Conservation (phyloP, 352 stramenopile species). For the Globisporangium irregulare region DNA sequence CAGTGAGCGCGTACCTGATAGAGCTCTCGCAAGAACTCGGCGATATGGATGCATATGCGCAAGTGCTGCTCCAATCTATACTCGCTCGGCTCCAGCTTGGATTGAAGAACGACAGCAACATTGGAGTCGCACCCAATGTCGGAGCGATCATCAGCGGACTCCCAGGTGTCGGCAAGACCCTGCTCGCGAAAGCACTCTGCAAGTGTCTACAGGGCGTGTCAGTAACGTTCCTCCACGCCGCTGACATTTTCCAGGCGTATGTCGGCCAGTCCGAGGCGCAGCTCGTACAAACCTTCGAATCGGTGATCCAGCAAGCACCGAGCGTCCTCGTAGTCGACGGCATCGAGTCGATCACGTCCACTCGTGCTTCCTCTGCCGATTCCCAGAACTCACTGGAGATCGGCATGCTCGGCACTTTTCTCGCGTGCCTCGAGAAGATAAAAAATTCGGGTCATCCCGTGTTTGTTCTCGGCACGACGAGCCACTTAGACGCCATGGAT, state of each 20-base stretch:
- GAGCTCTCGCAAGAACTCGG: constrained; percentile 37
- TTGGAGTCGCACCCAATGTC: constrained; percentile 28
- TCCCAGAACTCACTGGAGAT: constrained; percentile 66
- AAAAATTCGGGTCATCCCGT: constrained; percentile 36
- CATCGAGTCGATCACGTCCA: constrained; percentile 84
- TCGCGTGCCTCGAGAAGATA: constrained; percentile 83
- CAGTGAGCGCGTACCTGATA: constrained; percentile 24
- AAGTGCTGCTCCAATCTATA: constrained; percentile 37
- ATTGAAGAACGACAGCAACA: not conserved
- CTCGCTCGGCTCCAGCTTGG: constrained; percentile 25
- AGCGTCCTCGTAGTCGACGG: constrained; percentile 88
- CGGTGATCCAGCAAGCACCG: constrained; percentile 36
- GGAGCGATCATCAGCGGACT: constrained; percentile 67
- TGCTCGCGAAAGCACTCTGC: constrained; percentile 43
- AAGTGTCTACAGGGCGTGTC: constrained; percentile 31
- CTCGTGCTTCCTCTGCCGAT: constrained; percentile 51
- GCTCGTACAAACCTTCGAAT: constrained; percentile 62
- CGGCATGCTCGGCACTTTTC: constrained; percentile 77
- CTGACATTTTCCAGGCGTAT: constrained; percentile 94
- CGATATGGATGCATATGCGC: constrained; percentile 36
- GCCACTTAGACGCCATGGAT: constrained; percentile 83
- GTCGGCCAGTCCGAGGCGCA: constrained; percentile 89
- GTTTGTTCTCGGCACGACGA: constrained; percentile 80
- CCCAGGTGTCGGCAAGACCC: constrained; percentile 73
- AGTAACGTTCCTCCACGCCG: constrained; percentile 64